Base-by-base conservation (phyloP, 306 rosid species). In the Biancaea sappan region DNA sequence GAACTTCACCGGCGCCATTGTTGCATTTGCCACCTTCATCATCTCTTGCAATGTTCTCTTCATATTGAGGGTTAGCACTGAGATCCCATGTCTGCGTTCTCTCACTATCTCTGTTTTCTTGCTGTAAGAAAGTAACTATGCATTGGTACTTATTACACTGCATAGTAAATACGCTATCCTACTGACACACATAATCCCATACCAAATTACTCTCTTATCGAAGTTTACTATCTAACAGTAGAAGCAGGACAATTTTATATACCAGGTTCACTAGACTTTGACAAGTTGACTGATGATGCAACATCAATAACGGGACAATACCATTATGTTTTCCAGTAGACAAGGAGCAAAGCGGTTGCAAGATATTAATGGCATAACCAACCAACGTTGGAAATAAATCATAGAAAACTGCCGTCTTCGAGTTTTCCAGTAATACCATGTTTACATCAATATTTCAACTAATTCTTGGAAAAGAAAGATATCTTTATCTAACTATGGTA, bases 91-190 rank as follows among this genome's bases (percentile, higher is more conserved):
- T 24, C 26, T 3, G 2, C 21, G 44, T 41, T 31, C 59, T 75
- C 73, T 6, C 57, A 66, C 16, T 1, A 21, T 31, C 61, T 66
- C 40, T 21, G 31, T 44, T 43, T 54, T 76, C 37, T 56, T 3
- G 19, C 74, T 66, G 60, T 50, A 66, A 66, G 43, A 41, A 32
- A 65, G 57, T 51, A 53, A 75, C 14, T 48, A 62, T 29, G 25
- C 22, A 53, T 74, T 63, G 52, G 72, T 15, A 7, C 22, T 38
- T 4, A 51, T 26, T 8, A 52, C 46, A 26, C 3, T 37, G 22
- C 71, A 16, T 47, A n/a, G 6, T 41, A 26, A 40, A 57, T 26
- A 19, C 8, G 26, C 25, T 21, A 13, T 59, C 69, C n/a, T n/a
- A n/a, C n/a, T n/a, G 6, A 12, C 28, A 9, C 8, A 40, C 3